Percentiles rank a stretch among this genome's conserved stretches.
Evolutionary conservation across 106 monocot genomes (phyloP).

Genomic region (Gastrodia elata): DNA sequence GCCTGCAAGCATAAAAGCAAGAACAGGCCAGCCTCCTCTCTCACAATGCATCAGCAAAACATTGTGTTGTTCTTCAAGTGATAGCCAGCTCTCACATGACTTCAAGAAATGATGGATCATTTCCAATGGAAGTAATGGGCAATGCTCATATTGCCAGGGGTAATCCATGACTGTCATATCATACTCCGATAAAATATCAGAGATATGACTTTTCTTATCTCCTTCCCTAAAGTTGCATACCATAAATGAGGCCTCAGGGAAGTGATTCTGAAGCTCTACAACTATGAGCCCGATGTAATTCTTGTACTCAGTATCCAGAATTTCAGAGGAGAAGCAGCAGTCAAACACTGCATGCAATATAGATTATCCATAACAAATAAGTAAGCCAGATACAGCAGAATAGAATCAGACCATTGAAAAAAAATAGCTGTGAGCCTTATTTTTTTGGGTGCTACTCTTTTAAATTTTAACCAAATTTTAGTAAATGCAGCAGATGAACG

Average conservation of each 20-base stretch:
- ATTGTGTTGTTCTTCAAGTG: conserved; percentile 79
- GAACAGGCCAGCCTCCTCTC: conserved; percentile 88
- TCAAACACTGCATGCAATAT: conserved; percentile 64
- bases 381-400: too few relatives aligned
- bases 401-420: too few relatives aligned
- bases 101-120: conserved; percentile 87
- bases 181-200: conserved; percentile 66
- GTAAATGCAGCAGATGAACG: not conserved
- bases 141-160: conserved; percentile 71
- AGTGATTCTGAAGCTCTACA: conserved; percentile 59
- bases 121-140: conserved; percentile 83
- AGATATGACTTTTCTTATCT: conserved; percentile 45
- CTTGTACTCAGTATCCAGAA: conserved; percentile 63
- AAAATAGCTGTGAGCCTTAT: too few relatives aligned
- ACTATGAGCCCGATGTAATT: conserved; percentile 66
- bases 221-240: conserved; percentile 74
- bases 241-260: conserved; percentile 80
- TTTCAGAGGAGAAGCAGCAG: conserved; percentile 57
- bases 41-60: conserved; percentile 91
- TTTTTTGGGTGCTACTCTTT: not conserved
- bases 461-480: not conserved
- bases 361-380: not conserved
- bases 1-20: conserved; percentile 89
- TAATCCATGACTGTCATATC: conserved; percentile 93
- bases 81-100: conserved; percentile 92